These are phyloP conservation scores for Teratosphaeriaceae sp. DNA, from an alignment of 2,329 filamentous ascomycete species.

Conservation along the genomic window DNA sequence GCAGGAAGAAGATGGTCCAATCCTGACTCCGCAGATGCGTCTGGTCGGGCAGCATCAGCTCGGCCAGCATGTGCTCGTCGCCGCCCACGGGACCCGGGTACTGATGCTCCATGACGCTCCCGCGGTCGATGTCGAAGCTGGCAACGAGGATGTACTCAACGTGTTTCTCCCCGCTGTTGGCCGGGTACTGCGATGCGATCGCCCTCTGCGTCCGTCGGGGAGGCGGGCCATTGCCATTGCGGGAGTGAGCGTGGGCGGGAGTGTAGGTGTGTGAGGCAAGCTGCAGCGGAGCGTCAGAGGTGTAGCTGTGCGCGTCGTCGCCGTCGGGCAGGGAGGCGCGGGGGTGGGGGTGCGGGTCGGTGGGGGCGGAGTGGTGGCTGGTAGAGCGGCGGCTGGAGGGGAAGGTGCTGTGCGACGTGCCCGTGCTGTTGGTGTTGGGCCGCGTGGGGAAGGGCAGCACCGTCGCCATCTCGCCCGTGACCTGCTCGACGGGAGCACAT, in stretches of 20 bases:
- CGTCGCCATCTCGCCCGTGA: slow-evolving; percentile 26
- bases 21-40: slow-evolving; percentile 92
- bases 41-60: slow-evolving; percentile 97
- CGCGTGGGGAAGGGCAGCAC: slow-evolving; percentile 23
- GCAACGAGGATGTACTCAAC: slow-evolving; percentile 98
- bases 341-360: neutral
- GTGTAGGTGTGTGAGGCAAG: neutral
- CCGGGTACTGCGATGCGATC: slow-evolving; percentile 44
- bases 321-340: neutral
- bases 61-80: slow-evolving; percentile 95
- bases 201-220: slow-evolving; percentile 6
- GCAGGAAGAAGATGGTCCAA: slow-evolving; percentile 98
- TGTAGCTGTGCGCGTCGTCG: neutral
- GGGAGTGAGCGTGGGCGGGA: neutral
- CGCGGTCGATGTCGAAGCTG: slow-evolving; percentile 93
- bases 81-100: slow-evolving; percentile 92
- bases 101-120: slow-evolving; percentile 97
- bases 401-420: slow-evolving; percentile 13
- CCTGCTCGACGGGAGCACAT: no score
- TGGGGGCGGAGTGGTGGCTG: neutral
- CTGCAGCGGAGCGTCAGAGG: neutral
- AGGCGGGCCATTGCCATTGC: neutral
- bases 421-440: slow-evolving; percentile 24
- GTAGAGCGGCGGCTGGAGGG: slow-evolving; percentile 21
- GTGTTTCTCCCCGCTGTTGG: slow-evolving; percentile 63